phyloP scores from a whole-genome alignment of 2,329 filamentous ascomycete genomes.

The Pseudonectria buxi region DNA sequence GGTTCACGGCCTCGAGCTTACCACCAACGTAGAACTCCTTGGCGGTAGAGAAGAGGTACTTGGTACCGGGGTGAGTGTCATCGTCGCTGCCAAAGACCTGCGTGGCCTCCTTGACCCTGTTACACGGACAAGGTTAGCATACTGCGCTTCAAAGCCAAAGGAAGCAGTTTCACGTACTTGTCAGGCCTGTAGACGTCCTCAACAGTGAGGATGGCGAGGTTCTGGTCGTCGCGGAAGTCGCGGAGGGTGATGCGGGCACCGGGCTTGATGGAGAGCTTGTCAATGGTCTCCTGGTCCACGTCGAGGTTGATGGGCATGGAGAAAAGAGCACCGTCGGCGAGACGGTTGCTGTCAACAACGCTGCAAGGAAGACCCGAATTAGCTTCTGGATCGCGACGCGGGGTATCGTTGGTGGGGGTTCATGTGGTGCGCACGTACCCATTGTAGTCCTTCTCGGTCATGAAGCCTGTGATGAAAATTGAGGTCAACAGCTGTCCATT shows the following conservation, averaged over 20 bases:
- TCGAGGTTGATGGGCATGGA: conserved; percentile 96
- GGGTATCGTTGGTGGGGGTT: too few relatives aligned
- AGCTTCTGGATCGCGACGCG: conserved; percentile 11
- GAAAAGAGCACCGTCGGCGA: conserved; percentile 85
- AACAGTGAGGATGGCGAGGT: conserved; percentile 90
- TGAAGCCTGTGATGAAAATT: conserved; percentile 62
- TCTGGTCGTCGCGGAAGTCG: conserved; percentile 93
- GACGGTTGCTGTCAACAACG: conserved; percentile 81
- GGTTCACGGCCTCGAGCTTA: conserved; percentile 91
- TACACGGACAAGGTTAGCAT: conserved; percentile 11
- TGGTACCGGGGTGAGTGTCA: conserved; percentile 84
- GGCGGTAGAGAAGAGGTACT: conserved; percentile 75
- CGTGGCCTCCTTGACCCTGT: conserved; percentile 78
- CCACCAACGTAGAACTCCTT: conserved; percentile 91
- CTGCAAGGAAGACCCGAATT: conserved; percentile 38
- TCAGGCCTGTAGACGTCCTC: conserved; percentile 94
- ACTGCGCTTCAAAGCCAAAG: not conserved
- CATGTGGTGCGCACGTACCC: conserved; percentile 49
- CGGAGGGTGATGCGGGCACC: conserved; percentile 81
- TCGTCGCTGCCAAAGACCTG: conserved; percentile 91
- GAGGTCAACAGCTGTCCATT: conserved; percentile 9
- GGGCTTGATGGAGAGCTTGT: conserved; percentile 67
- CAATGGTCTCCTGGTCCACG: conserved; percentile 66
- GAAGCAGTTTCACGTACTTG: conserved; percentile 58
- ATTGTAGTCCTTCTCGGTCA: conserved; percentile 96